Evolutionary conservation across 495 filamentous ascomycete species (phyloP).

Genomic region (Patellaria atrata): DNA sequence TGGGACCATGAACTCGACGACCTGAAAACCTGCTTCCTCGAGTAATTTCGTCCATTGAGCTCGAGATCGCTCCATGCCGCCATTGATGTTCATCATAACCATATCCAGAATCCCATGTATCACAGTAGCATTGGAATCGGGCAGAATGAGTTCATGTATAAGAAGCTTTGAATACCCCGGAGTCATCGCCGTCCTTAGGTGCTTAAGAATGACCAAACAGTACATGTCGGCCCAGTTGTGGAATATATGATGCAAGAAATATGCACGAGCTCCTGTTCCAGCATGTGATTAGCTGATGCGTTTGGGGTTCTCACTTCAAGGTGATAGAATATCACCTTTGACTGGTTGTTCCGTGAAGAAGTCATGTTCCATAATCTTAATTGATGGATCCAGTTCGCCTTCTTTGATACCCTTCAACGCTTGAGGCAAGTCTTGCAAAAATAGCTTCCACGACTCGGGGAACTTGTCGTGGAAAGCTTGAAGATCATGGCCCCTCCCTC

Average conservation of each 20-base stretch:
- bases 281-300: background rate
- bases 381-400: too few relatives aligned
- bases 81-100: constrained; percentile 28
- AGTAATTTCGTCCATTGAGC: constrained; percentile 26
- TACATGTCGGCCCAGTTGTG: constrained; percentile 24
- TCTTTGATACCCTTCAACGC: background rate
- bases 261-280: constrained; percentile 16
- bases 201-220: constrained; percentile 24
- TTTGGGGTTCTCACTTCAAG: background rate
- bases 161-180: constrained; percentile 33
- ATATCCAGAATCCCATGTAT: constrained; percentile 23
- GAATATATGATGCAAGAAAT: constrained; percentile 12
- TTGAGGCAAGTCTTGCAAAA: constrained; percentile 1
- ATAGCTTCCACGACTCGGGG: background rate
- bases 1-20: constrained; percentile 24
- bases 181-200: constrained; percentile 29
- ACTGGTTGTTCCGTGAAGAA: constrained; percentile 11
- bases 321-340: constrained; percentile 2
- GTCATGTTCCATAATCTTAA: constrained; percentile 5
- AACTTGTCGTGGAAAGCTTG: constrained; percentile 1
- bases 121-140: constrained; percentile 21
- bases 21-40: constrained; percentile 25
- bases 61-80: constrained; percentile 28
- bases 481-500: constrained; percentile 1
- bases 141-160: constrained; percentile 34